phyloP scores from a whole-genome alignment of 2,329 filamentous ascomycete species.

The Tolypocladium guangdongense region DNA sequence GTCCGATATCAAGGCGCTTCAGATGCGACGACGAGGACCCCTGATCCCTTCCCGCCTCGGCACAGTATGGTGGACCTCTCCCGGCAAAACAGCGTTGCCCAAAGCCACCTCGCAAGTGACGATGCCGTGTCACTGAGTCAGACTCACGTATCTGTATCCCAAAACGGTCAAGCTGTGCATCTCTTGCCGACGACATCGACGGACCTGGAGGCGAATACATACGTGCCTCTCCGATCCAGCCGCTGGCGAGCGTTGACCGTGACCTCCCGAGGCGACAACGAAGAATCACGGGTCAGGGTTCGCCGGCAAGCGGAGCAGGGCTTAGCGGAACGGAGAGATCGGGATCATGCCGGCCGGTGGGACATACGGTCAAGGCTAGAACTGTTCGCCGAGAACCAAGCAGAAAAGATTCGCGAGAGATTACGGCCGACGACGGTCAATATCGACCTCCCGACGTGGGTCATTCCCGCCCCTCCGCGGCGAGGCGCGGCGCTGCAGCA shows the following conservation, averaged over 20 bases:
- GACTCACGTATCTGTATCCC: not conserved
- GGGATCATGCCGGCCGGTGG: constrained; percentile 30
- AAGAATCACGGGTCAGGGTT: not conserved
- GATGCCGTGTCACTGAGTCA: constrained; percentile 8
- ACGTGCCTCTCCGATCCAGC: constrained; percentile 11
- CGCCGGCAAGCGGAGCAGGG: not conserved
- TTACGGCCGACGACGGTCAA: constrained; percentile 43
- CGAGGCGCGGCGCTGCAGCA: constrained; percentile 44
- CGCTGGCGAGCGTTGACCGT: constrained; percentile 12
- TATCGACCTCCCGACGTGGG: constrained; percentile 44
- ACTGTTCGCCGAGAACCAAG: constrained; percentile 49
- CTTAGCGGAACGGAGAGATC: constrained; percentile 1
- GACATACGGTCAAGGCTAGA: constrained; percentile 47
- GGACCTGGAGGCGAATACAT: constrained; percentile 18
- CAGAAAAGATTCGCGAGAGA: constrained; percentile 47
- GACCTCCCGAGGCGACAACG: not conserved
- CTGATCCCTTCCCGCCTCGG: constrained; percentile 22
- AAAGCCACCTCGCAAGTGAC: constrained; percentile 12
- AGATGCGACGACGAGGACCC: constrained; percentile 36
- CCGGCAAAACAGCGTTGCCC: constrained; percentile 21
- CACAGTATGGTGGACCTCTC: constrained; percentile 20
- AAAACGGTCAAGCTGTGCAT: constrained; percentile 11
- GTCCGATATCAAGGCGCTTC: constrained; percentile 49
- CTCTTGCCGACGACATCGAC: constrained; percentile 3
- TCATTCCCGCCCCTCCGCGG: constrained; percentile 52